A percentile compares a stretch with the other conserved stretches of the same genome.
phyloP scores from a whole-genome alignment of 306 rosid species.

The Malus fusca region DNA sequence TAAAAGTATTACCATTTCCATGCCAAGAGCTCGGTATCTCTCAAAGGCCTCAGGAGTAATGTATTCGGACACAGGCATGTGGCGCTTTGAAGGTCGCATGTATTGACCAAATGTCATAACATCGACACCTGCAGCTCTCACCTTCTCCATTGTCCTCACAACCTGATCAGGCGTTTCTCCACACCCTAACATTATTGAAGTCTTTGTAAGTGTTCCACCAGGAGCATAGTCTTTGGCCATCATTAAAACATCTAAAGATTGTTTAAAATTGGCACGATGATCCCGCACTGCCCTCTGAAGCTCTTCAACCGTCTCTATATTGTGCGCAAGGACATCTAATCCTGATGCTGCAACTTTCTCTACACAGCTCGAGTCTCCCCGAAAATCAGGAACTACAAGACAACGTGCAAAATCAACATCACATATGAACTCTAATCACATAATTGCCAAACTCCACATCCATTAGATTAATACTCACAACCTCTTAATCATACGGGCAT shows the following conservation, averaged over 20 bases:
- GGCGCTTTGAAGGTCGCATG: constrained; percentile 99
- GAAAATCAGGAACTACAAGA: constrained; percentile 85
- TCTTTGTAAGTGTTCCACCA: constrained; percentile 85
- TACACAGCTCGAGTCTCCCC: constrained; percentile 71
- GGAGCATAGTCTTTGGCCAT: constrained; percentile 87
- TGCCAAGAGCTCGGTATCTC: constrained; percentile 74
- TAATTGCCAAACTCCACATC: not conserved
- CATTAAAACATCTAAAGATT: constrained; percentile 82
- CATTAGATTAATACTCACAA: not conserved
- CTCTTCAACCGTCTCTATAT: constrained; percentile 97
- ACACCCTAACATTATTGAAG: constrained; percentile 96
- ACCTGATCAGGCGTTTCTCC: constrained; percentile 96
- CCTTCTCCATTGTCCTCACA: constrained; percentile 97
- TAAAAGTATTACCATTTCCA: constrained; percentile 71
- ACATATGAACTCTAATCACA: not conserved
- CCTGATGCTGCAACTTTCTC: constrained; percentile 87
- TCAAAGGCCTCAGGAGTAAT: constrained; percentile 94
- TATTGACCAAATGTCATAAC: constrained; percentile 98
- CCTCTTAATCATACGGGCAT: not conserved
- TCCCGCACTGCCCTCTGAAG: constrained; percentile 85
- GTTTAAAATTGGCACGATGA: constrained; percentile 88
- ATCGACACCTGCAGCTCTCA: constrained; percentile 95
- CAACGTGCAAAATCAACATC: constrained; percentile 9
- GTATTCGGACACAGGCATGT: constrained; percentile 93
- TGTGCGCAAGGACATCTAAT: constrained; percentile 93